Evolutionary conservation across 768 basidiomycete genomes (phyloP).

Genomic region (Trichaptum fuscoviolaceum): DNA sequence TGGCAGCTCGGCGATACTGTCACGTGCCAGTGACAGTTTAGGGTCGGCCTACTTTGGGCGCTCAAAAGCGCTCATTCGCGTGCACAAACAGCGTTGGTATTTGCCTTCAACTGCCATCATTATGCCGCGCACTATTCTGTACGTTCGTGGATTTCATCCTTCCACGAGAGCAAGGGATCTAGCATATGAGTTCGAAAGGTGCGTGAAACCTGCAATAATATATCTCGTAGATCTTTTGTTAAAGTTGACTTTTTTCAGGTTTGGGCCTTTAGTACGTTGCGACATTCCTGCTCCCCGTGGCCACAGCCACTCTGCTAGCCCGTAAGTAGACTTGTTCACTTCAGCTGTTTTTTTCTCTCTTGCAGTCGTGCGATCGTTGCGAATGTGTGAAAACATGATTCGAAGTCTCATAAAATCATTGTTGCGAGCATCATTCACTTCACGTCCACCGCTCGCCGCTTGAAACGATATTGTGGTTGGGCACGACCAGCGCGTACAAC

Average conservation of each 20-base stretch:
- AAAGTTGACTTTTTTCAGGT: conserved; percentile 38
- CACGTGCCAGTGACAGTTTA: too few relatives aligned
- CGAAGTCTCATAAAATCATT: neutral
- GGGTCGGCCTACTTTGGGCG: neutral
- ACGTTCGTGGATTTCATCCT: conserved; percentile 82
- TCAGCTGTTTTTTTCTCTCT: conserved; percentile 11
- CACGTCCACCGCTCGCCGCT: neutral
- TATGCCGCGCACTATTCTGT: conserved; percentile 74
- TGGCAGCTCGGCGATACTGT: too few relatives aligned
- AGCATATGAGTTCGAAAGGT: conserved; percentile 87
- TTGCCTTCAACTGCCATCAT: conserved; percentile 4
- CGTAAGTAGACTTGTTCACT: conserved; percentile 56
- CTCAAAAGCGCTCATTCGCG: neutral
- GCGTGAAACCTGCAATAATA: conserved; percentile 8
- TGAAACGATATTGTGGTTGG: neutral
- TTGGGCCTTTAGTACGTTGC: conserved; percentile 78
- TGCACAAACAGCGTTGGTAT: neutral
- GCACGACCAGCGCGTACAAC: neutral
- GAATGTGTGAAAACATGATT: neutral
- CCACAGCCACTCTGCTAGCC: conserved; percentile 65
- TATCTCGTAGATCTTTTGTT: neutral
- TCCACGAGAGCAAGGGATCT: conserved; percentile 79
- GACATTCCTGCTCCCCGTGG: conserved; percentile 87
- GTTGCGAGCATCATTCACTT: neutral
- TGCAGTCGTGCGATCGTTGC: neutral